Evolutionary conservation across 768 basidiomycete species (phyloP), one percentile per base, ranked within the genome.

Genomic region (Lactifluus piperatus): DNA sequence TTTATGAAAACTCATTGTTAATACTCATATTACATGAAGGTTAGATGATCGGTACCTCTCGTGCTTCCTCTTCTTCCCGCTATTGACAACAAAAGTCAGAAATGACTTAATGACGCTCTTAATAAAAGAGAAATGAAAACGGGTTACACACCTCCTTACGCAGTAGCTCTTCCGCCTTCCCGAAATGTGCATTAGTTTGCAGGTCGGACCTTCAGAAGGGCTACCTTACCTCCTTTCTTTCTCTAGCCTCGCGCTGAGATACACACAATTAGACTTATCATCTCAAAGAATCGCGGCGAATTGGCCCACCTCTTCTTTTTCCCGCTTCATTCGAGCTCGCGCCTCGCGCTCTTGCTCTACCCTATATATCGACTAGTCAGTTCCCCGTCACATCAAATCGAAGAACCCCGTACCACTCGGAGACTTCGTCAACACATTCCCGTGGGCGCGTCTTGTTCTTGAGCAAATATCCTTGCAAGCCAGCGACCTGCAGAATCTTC

Each of bases 361-460:
- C 79, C 77, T 80, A 64, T 56, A 30, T 9, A 27, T 22, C 20
- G 13, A 60, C 18, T n/a, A 13, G 29, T 51, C 14, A 64, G 56
- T 41, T 51, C 62, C 57, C 59, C 34, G 48, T 61, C 54, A 47
- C 10, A 52, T 16, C 30, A 49, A 43, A 30, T 7, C 30, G 18
- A 58, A 29, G 27, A 26, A 20, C 13, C 26, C 69, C 74, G 46
- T 70, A 76, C 90, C 92, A 94, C 46, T 82, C 84, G 30, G 71
- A 76, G 26, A 87, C 86, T 69, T 91, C 90, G 5, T 85, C 84
- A 9, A 93, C 90, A 63, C 85, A 88, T 71, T 92, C 88, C 60
- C 80, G 79, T 41, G 91, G 91, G n/a, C 91, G 84, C 13, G 91
- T 85, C 79, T 93, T 91, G 72, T 92, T 92, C 79, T 87, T 88